phyloP scores from a whole-genome alignment of 805 yeast species.

The Candida manassasensis region DNA sequence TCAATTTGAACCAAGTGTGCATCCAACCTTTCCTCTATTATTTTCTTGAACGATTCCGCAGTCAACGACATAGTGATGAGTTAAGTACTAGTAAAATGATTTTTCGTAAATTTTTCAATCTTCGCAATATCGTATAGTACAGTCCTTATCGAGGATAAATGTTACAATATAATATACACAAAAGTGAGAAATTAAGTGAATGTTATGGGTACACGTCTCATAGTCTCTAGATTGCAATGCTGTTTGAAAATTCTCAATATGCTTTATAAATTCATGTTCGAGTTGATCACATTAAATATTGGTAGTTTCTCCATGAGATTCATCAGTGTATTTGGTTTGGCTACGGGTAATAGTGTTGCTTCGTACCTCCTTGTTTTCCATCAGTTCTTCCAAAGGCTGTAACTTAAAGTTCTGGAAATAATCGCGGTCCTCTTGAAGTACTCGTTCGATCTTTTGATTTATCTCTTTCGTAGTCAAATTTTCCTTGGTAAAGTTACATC shows the following conservation, averaged over 20 bases:
- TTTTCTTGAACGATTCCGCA: constrained; percentile 38
- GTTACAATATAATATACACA: constrained; percentile 1
- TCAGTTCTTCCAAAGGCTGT: constrained; percentile 13
- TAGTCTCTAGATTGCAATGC: too few relatives aligned
- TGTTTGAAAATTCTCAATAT: too few relatives aligned
- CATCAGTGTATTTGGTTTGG: constrained; percentile 22
- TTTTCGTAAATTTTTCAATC: background rate
- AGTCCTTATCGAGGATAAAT: too few relatives aligned
- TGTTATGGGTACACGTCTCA: background rate
- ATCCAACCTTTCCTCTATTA: constrained; percentile 51
- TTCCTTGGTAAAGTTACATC: constrained; percentile 35
- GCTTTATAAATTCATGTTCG: too few relatives aligned
- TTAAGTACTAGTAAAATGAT: background rate
- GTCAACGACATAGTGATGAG: constrained; percentile 26
- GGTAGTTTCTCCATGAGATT: constrained; percentile 29
- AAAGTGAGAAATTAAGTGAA: background rate
- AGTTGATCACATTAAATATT: constrained; percentile 1
- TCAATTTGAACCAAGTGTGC: constrained; percentile 68
- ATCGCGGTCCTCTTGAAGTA: constrained; percentile 25
- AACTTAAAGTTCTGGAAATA: constrained; percentile 20
- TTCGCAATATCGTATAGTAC: background rate
- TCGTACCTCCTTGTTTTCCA: constrained; percentile 21
- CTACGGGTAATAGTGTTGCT: constrained; percentile 29
- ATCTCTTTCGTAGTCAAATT: constrained; percentile 33
- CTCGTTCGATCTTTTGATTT: constrained; percentile 27